Evolutionary conservation across 257 asterid genomes (phyloP).

Genomic region (Thymus quinquecostatus): DNA sequence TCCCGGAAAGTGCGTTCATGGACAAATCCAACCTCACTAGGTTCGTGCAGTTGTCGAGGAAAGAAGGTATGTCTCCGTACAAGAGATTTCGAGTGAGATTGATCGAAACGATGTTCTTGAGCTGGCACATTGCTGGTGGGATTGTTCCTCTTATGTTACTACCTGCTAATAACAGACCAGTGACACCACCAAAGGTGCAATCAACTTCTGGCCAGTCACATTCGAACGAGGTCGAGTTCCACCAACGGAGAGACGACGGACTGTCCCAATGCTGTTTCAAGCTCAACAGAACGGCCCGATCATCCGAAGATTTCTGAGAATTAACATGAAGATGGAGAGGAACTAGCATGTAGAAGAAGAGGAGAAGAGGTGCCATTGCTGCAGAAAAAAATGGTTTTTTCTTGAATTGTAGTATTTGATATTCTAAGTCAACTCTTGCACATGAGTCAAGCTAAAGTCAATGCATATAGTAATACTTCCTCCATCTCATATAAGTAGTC

Average conservation of each 20-base stretch:
- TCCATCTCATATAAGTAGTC: no score
- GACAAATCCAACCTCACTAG: slow-evolving; percentile 34
- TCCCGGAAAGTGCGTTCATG: slow-evolving; percentile 27
- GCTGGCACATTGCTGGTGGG: slow-evolving; percentile 35
- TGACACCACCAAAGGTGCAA: slow-evolving; percentile 30
- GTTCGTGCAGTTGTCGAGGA: slow-evolving; percentile 24
- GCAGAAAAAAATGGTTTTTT: not conserved
- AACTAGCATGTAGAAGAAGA: slow-evolving; percentile 35
- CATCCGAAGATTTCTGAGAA: slow-evolving; percentile 35
- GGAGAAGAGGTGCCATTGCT: slow-evolving; percentile 28
- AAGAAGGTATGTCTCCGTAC: slow-evolving; percentile 30
- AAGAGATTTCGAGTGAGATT: slow-evolving; percentile 30
- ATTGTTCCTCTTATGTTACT: slow-evolving; percentile 34
- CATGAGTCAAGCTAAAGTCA: not conserved
- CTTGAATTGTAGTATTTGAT: not conserved
- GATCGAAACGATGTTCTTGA: slow-evolving; percentile 21
- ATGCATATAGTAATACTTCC: not conserved
- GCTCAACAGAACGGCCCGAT: slow-evolving; percentile 37
- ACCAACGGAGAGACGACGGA: slow-evolving; percentile 37
- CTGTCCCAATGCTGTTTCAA: slow-evolving; percentile 51
- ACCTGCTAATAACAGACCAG: slow-evolving; percentile 24
- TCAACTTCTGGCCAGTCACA: slow-evolving; percentile 39
- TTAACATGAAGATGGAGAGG: slow-evolving; percentile 31
- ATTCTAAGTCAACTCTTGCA: not conserved
- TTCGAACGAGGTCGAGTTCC: slow-evolving; percentile 40